Conservation (phyloP, 106 monocot species). For the Apostasia shenzhenica region DNA sequence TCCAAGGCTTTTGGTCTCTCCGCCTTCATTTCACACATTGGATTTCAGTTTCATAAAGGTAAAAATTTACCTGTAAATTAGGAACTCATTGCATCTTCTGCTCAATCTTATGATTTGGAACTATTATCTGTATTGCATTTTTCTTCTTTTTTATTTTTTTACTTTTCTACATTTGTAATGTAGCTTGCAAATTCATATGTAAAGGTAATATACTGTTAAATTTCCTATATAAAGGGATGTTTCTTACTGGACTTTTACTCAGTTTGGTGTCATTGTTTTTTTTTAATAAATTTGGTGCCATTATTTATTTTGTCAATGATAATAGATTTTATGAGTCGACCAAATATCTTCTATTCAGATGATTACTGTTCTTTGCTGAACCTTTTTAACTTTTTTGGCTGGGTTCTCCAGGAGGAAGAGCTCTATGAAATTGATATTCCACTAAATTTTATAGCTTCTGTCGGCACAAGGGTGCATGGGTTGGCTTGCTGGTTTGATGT, state of each 20-base stretch:
- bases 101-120: not conserved
- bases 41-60: conserved; percentile 90
- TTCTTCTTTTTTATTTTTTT: not conserved
- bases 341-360: too few species aligned
- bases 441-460: conserved; percentile 61
- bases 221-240: too few species aligned
- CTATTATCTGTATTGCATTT: not conserved
- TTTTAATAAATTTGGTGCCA: too few species aligned
- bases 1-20: conserved; percentile 86
- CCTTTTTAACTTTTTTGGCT: not conserved
- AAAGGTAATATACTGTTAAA: too few species aligned
- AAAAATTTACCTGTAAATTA: conserved; percentile 2
- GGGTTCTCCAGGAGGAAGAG: conserved; percentile 76
- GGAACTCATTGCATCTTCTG: too few species aligned
- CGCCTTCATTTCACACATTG: conserved; percentile 64
- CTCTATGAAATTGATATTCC: conserved; percentile 92
- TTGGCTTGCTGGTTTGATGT: conserved; percentile 99
- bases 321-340: too few species aligned
- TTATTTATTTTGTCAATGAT: too few species aligned
- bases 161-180: too few species aligned
- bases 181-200: too few species aligned
- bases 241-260: too few species aligned
- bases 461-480: conserved; percentile 90
- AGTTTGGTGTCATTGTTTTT: too few species aligned
- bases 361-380: too few species aligned